phyloP scores from a whole-genome alignment of 192 early-diverging fungal species.

The Coemansia sp. region DNA sequence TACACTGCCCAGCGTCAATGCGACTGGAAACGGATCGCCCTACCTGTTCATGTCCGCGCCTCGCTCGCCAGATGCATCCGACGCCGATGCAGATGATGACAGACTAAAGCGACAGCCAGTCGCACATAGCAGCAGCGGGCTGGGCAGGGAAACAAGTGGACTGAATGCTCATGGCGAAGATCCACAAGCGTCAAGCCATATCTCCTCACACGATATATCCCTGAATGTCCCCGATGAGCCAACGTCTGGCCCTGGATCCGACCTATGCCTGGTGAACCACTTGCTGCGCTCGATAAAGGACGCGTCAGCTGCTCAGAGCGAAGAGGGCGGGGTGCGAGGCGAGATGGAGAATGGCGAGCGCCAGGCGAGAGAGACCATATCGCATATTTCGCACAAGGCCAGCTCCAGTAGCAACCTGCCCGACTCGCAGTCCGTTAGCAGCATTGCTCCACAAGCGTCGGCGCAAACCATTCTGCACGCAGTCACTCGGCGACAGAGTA shows the following conservation, averaged over 20 bases:
- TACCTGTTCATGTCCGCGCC: conserved; percentile 50
- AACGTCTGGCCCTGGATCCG: background rate
- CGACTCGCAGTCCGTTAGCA: background rate
- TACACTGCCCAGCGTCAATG: conserved; percentile 34
- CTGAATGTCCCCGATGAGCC: too few species aligned
- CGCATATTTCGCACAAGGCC: background rate
- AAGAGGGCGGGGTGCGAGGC: background rate
- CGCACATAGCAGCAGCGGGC: background rate
- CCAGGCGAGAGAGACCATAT: background rate
- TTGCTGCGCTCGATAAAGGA: conserved; percentile 40
- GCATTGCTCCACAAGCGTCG: background rate
- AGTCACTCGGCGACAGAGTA: conserved; percentile 6
- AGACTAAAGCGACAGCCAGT: background rate
- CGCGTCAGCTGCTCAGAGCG: conserved; percentile 6
- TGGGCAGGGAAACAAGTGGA: background rate
- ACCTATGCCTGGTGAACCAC: conserved; percentile 20
- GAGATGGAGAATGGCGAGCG: background rate
- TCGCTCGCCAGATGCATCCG: conserved; percentile 39
- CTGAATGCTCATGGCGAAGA: too few species aligned
- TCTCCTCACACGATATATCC: background rate
- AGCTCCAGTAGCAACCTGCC: background rate
- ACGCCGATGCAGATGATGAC: conserved; percentile 14
- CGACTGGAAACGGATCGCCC: conserved; percentile 39
- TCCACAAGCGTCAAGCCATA: background rate
- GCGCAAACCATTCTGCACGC: conserved; percentile 2